phyloP scores from a whole-genome alignment of 2,329 filamentous ascomycete species.

The Iodosphaeria phyllophila region DNA sequence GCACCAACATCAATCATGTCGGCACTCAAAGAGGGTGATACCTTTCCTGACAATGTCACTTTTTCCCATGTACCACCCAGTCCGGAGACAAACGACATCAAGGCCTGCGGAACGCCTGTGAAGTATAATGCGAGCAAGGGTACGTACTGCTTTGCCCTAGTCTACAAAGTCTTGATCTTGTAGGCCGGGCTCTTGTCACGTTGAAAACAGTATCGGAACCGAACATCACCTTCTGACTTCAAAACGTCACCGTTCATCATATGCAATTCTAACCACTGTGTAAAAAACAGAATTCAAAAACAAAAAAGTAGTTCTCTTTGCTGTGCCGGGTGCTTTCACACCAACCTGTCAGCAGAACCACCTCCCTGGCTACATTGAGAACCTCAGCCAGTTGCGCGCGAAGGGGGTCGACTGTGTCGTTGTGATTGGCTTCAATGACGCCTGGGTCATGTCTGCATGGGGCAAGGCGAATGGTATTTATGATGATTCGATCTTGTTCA shows the following conservation, averaged over 20 bases:
- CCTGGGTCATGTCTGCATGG: constrained; percentile 74
- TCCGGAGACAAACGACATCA: constrained; percentile 47
- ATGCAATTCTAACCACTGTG: constrained; percentile 1
- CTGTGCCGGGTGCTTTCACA: constrained; percentile 55
- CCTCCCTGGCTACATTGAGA: constrained; percentile 59
- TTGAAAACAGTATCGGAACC: too few relatives aligned
- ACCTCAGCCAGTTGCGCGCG: constrained; percentile 45
- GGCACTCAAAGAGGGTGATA: constrained; percentile 62
- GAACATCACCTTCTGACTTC: too few relatives aligned
- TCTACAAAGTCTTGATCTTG: not conserved
- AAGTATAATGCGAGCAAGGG: constrained; percentile 65
- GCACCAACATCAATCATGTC: constrained; percentile 25
- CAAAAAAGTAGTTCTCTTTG: constrained; percentile 33
- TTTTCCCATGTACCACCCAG: constrained; percentile 76
- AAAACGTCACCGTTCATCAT: too few relatives aligned
- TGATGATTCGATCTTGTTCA: constrained; percentile 51
- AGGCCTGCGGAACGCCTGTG: constrained; percentile 59
- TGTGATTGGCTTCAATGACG: constrained; percentile 66
- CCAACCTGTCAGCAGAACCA: constrained; percentile 67
- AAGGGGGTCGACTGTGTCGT: constrained; percentile 70
- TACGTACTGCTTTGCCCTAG: constrained; percentile 12
- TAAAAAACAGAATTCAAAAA: constrained; percentile 25
- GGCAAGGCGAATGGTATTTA: constrained; percentile 66
- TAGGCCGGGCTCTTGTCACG: too few relatives aligned
- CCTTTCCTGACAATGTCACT: constrained; percentile 61